Percentiles rank a stretch among this genome's conserved stretches.
Evolutionary conservation across 257 asterid genomes (phyloP).

Genomic region (Solanum pennellii): DNA sequence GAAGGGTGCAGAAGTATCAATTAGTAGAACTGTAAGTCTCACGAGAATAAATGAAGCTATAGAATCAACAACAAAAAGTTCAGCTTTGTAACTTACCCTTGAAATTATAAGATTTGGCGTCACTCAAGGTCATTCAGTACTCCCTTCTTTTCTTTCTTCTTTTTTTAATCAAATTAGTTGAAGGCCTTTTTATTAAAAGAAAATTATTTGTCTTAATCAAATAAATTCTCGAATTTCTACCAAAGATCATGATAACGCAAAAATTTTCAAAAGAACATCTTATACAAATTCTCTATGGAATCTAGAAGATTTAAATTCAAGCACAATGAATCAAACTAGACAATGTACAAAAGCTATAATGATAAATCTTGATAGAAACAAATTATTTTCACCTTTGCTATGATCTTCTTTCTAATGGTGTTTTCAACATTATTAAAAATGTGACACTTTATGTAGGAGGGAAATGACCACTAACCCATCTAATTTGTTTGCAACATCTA

Average conservation of each 20-base stretch:
- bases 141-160: not conserved
- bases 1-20: not conserved
- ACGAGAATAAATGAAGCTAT: not conserved
- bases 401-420: not conserved
- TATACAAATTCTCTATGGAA: too few relatives aligned
- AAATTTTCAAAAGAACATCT: rapidly evolving
- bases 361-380: too few relatives aligned
- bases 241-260: not conserved
- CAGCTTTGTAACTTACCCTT: not conserved
- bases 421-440: not conserved
- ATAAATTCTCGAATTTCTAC: too few relatives aligned
- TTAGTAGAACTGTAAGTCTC: not conserved
- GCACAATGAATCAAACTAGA: not conserved
- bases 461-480: not conserved
- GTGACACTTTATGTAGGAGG: not conserved
- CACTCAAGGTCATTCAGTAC: not conserved
- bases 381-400: too few relatives aligned
- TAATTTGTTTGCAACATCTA: too few relatives aligned
- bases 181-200: rapidly evolving
- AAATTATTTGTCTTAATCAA: not conserved
- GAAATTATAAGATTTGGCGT: not conserved
- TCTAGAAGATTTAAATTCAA: too few relatives aligned
- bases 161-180: not conserved
- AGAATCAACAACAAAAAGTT: not conserved
- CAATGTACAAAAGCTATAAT: not conserved